These are phyloP conservation scores for Colletotrichum sidae DNA, from an alignment of 2,329 filamentous ascomycete species.

Conservation along the genomic window DNA sequence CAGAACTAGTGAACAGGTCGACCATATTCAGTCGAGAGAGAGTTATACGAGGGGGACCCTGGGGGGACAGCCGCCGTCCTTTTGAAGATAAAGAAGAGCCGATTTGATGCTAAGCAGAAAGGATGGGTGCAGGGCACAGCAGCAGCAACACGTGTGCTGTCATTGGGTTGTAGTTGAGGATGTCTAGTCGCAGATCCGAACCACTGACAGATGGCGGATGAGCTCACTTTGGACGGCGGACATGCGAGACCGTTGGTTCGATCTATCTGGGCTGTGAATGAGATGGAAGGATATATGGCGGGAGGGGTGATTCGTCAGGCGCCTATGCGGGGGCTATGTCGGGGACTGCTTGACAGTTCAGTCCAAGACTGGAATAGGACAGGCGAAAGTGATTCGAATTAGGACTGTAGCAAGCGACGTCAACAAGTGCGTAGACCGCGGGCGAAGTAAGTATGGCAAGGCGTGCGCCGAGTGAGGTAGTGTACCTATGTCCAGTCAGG, in stretches of 20 bases:
- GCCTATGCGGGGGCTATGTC: constrained; percentile 28
- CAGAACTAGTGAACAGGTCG: constrained; percentile 22
- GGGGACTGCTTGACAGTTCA: too few relatives aligned
- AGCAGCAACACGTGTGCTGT: constrained; percentile 24
- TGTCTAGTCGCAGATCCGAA: constrained; percentile 6
- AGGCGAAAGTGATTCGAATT: background rate
- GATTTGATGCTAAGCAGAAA: constrained; percentile 5
- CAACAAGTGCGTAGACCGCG: background rate
- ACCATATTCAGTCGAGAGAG: constrained; percentile 36
- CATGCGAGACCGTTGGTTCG: constrained; percentile 4
- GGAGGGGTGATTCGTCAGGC: constrained; percentile 1
- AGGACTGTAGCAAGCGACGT: constrained; percentile 14
- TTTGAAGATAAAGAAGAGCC: constrained; percentile 28
- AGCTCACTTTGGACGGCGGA: constrained; percentile 21
- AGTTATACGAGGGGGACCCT: constrained; percentile 9
- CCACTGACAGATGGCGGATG: constrained; percentile 20
- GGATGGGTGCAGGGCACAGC: constrained; percentile 13
- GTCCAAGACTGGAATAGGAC: too few relatives aligned
- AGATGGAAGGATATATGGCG: constrained; percentile 2
- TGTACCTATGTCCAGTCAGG: background rate
- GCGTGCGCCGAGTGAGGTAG: too few relatives aligned
- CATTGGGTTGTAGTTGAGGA: constrained; percentile 16
- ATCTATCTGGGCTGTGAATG: background rate
- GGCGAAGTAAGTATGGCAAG: too few relatives aligned
- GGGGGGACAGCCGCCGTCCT: constrained; percentile 25